These are phyloP conservation scores for Ganoderma meredithae DNA, from an alignment of 1,284 basidiomycete species.

Conservation along the genomic window DNA sequence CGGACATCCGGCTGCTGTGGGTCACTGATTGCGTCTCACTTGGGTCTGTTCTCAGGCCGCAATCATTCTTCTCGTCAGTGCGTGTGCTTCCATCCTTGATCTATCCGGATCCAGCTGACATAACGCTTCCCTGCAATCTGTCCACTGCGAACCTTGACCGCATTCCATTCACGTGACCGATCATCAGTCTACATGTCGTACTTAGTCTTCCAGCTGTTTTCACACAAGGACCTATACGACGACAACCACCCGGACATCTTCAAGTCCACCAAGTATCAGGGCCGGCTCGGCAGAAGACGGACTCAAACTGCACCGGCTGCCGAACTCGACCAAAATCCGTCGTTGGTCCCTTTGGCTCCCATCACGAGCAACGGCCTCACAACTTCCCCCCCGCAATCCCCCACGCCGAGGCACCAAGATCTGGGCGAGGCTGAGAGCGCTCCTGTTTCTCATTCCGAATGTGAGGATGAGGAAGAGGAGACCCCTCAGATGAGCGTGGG, in stretches of 20 bases:
- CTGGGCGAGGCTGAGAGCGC: not conserved
- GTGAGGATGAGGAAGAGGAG: constrained; percentile 54
- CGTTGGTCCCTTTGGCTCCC: not conserved
- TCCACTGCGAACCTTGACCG: constrained; percentile 9
- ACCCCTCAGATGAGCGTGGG: constrained; percentile 61
- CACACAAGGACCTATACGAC: constrained; percentile 79
- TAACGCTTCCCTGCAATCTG: not conserved
- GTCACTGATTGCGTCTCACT: constrained; percentile 17
- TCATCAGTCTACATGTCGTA: constrained; percentile 72
- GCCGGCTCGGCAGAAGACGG: constrained; percentile 22
- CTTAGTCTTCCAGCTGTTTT: constrained; percentile 87
- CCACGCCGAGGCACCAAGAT: not conserved
- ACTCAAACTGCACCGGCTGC: constrained; percentile 13
- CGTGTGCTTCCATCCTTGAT: constrained; percentile 36
- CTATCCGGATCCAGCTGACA: not conserved
- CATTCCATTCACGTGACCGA: constrained; percentile 35
- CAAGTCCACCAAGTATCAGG: constrained; percentile 50
- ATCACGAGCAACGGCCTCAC: constrained; percentile 1
- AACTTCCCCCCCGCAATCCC: constrained; percentile 2
- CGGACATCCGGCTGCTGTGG: constrained; percentile 11
- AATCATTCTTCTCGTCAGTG: constrained; percentile 82
- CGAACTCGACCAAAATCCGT: not conserved
- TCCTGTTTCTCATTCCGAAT: not conserved
- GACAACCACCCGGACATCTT: constrained; percentile 49
- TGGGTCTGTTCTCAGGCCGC: constrained; percentile 56